These are phyloP conservation scores for Gonapodya prolifera DNA, from an alignment of 192 early-diverging fungal genomes.

Conservation along the genomic window DNA sequence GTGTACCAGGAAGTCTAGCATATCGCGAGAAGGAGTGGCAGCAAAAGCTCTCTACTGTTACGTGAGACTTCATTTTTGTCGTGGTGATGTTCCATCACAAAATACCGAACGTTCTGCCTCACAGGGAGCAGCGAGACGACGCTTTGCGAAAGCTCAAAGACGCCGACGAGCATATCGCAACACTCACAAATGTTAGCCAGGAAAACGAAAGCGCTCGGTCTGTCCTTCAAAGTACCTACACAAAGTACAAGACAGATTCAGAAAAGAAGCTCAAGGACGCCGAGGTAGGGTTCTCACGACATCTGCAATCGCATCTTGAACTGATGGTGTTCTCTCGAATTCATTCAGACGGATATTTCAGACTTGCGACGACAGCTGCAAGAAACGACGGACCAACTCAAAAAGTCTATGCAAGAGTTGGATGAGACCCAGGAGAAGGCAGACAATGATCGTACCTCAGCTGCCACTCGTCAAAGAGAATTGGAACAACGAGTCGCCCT, in stretches of 20 bases:
- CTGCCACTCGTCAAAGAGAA: not conserved
- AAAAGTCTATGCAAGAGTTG: not conserved
- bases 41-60: not conserved
- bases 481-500: not conserved
- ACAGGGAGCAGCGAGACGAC: not conserved
- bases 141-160: not conserved
- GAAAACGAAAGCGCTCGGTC: not conserved
- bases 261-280: not conserved
- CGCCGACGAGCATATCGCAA: not conserved
- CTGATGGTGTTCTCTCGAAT: not conserved
- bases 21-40: not conserved
- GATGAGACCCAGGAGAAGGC: not conserved
- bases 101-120: too few relatives aligned
- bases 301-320: not conserved
- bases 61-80: not conserved
- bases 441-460: not conserved
- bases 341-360: not conserved
- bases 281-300: not conserved
- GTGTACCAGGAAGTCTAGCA: not conserved
- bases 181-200: not conserved
- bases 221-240: not conserved
- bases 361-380: not conserved
- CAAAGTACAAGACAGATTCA: not conserved
- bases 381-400: not conserved
- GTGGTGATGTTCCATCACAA: too few relatives aligned